phyloP scores from a whole-genome alignment of 1,284 basidiomycete species.

The Ceratorhiza oryzae-sativae region DNA sequence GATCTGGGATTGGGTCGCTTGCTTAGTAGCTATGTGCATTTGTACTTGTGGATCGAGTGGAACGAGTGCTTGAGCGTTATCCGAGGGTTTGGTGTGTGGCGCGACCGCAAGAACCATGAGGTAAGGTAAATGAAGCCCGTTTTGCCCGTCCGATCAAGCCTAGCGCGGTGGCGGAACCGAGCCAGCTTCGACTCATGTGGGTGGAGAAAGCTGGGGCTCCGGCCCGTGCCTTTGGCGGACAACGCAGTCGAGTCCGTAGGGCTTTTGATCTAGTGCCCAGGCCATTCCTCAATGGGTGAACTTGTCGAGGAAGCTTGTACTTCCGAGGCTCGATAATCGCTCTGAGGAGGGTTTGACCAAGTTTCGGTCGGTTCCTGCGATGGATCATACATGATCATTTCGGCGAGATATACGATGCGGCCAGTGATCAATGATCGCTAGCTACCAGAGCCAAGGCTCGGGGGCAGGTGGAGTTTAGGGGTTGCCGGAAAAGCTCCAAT shows the following conservation, averaged over 20 bases:
- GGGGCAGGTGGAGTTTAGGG: neutral
- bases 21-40: neutral
- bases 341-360: neutral
- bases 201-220: slow-evolving; percentile 10
- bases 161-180: neutral
- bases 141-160: neutral
- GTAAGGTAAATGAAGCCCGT: neutral
- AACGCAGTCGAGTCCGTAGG: neutral
- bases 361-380: neutral
- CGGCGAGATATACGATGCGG: neutral
- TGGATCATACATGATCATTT: neutral
- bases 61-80: neutral
- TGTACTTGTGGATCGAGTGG: neutral
- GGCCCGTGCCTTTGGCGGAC: slow-evolving; percentile 9
- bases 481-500: neutral
- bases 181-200: slow-evolving; percentile 14
- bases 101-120: neutral
- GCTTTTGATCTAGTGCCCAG: neutral
- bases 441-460: neutral
- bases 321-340: neutral
- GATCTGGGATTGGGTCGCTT: slow-evolving; percentile 13
- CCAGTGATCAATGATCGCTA: neutral
- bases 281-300: slow-evolving; percentile 2
- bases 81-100: neutral
- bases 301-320: neutral